Conservation (phyloP, 129 eudicot species). For the Saussurea involucrata region DNA sequence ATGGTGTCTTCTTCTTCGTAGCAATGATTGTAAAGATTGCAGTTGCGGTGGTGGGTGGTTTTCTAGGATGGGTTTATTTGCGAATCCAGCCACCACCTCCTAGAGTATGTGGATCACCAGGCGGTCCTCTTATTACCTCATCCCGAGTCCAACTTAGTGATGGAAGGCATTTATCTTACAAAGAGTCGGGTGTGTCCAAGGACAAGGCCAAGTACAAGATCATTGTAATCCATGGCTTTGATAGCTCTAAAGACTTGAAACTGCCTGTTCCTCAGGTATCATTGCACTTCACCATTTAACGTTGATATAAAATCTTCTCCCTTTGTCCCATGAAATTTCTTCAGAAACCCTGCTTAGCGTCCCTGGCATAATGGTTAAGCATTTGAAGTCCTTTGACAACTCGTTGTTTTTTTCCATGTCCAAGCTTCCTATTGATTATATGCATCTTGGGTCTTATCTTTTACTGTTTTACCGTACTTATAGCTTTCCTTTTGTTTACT, state of each 20-base stretch:
- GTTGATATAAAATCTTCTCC: not conserved
- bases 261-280: slow-evolving; percentile 63
- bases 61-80: slow-evolving; percentile 48
- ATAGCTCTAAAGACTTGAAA: slow-evolving; percentile 55
- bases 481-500: not conserved
- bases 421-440: not conserved
- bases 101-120: slow-evolving; percentile 60
- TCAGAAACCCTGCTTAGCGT: not conserved
- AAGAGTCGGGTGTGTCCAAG: slow-evolving; percentile 54
- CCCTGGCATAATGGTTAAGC: not conserved
- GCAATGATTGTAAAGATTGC: slow-evolving; percentile 57
- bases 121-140: slow-evolving; percentile 81
- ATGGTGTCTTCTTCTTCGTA: slow-evolving; percentile 15
- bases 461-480: not conserved
- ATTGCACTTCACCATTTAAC: not conserved
- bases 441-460: not conserved
- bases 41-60: slow-evolving; percentile 35
- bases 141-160: slow-evolving; percentile 63
- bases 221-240: slow-evolving; percentile 63
- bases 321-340: not conserved
- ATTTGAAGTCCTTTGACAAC: not conserved
- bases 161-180: slow-evolving; percentile 75
- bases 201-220: slow-evolving; percentile 57
- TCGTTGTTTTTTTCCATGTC: not conserved
- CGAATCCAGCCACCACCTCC: slow-evolving; percentile 57